phyloP scores from a whole-genome alignment of 2,329 filamentous ascomycete genomes.

The Corinectria fuckeliana region DNA sequence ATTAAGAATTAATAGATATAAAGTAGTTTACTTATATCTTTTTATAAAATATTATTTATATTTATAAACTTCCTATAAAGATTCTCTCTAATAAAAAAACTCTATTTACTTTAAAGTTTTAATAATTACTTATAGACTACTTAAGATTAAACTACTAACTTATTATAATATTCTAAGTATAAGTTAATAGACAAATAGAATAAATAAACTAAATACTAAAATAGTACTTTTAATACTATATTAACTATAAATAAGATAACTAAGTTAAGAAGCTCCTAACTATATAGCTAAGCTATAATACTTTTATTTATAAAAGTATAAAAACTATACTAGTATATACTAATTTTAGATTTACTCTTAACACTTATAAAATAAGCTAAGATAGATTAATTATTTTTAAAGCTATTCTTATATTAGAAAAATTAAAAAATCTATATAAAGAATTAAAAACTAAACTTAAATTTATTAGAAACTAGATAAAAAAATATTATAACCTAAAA shows the following conservation, averaged over 20 bases:
- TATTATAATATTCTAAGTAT: neutral
- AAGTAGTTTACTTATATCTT: slow-evolving; percentile 10
- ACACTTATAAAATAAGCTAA: neutral
- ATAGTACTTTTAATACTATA: slow-evolving; percentile 12
- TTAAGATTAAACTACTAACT: slow-evolving; percentile 1
- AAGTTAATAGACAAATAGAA: slow-evolving; percentile 4
- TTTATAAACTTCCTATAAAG: slow-evolving; percentile 5
- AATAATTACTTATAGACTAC: slow-evolving; percentile 12
- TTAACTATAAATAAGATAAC: slow-evolving; percentile 13
- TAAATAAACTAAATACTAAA: slow-evolving; percentile 1
- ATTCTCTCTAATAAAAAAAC: slow-evolving; percentile 13
- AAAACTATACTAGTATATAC: slow-evolving; percentile 4
- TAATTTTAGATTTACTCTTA: slow-evolving; percentile 14
- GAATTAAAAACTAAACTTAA: neutral
- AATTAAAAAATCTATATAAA: slow-evolving; percentile 12
- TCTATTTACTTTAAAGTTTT: slow-evolving; percentile 9
- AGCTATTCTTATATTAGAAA: slow-evolving; percentile 3
- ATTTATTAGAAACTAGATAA: slow-evolving; percentile 13
- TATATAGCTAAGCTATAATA: slow-evolving; percentile 12
- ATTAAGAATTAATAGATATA: slow-evolving; percentile 7
- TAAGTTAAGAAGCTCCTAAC: slow-evolving; percentile 3
- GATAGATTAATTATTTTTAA: slow-evolving; percentile 2
- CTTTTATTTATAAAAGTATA: neutral
- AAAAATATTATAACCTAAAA: slow-evolving; percentile 21
- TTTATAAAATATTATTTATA: slow-evolving; percentile 10